Base-by-base conservation (phyloP, 129 eudicot genomes). In the Saposhnikovia divaricata region DNA sequence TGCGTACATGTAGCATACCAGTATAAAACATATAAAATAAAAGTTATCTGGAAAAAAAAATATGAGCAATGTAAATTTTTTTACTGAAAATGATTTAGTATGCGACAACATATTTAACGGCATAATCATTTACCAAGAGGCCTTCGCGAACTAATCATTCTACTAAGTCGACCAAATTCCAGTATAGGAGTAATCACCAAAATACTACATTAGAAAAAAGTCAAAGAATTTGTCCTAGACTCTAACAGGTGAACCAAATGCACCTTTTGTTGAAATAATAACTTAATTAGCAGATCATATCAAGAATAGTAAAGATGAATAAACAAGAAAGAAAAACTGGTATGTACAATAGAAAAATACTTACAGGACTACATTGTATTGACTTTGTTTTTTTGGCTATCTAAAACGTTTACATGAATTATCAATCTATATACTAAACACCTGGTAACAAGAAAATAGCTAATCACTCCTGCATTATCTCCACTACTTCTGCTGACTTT, bases 191-290 rank as follows among this genome's bases (percentile, higher is more conserved):
- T 70, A 75, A 86, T 84, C 80, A 74, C 80, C 81, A 6, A 85
- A 73, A 83, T 77, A 70, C 73, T 59, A 82, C 80, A 78, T 82
- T 34, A 34, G 34, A 46, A 87, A 86, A 80, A 87, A 88, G 82
- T 85, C 37, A 88, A 89, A 90, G 89, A 91, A 86, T 45, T 38
- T 80, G 82, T 84, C 90, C 90, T 86, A 85, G 85, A 77, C 45
- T 85, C 82, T 82, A 81, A 70, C 83, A 34, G 79, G 23, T 39
- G 16, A 19, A 5, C 75, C 80, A 82, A 71, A 50, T 44, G 46
- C 25, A 45, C 65, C 76, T n/a, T n/a, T n/a, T n/a, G n/a, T n/a
- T n/a, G n/a, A n/a, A n/a, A n/a, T n/a, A n/a, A n/a, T n/a, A n/a
- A n/a, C n/a, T n/a, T n/a, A n/a, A n/a, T n/a, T n/a, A n/a, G n/a